Percentiles rank a stretch among this genome's conserved stretches.
Evolutionary conservation across 2,329 filamentous ascomycete genomes (phyloP).

Genomic region (Penicillium sp.): DNA sequence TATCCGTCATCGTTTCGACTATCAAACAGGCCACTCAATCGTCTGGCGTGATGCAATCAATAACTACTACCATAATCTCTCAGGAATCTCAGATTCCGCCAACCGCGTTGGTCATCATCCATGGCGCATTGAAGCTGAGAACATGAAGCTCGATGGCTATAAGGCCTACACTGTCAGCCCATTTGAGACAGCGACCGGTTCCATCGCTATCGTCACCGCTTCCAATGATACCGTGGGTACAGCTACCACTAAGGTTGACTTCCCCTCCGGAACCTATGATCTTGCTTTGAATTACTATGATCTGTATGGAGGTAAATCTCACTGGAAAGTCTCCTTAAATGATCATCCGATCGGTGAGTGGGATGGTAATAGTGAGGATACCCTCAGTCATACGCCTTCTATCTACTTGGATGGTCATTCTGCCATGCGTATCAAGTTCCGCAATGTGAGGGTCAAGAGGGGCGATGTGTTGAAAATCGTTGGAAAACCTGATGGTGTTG

Average conservation of each 20-base stretch:
- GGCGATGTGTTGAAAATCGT: slow-evolving; percentile 57
- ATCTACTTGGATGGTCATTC: slow-evolving; percentile 64
- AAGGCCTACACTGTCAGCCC: slow-evolving; percentile 53
- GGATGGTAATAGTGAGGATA: slow-evolving; percentile 60
- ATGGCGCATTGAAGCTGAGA: slow-evolving; percentile 67
- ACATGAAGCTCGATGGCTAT: slow-evolving; percentile 62
- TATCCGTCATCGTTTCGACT: slow-evolving; percentile 58
- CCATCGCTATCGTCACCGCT: slow-evolving; percentile 55
- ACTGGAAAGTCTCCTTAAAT: slow-evolving; percentile 57
- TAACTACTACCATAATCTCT: slow-evolving; percentile 62
- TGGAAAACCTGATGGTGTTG: slow-evolving; percentile 58
- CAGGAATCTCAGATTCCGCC: slow-evolving; percentile 57
- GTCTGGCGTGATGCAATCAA: slow-evolving; percentile 69
- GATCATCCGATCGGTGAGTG: slow-evolving; percentile 55
- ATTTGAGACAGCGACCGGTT: slow-evolving; percentile 59
- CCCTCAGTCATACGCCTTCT: slow-evolving; percentile 58
- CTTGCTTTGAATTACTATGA: slow-evolving; percentile 68
- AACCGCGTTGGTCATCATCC: slow-evolving; percentile 60
- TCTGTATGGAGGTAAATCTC: slow-evolving; percentile 56
- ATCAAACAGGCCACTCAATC: slow-evolving; percentile 67
- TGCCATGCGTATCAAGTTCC: slow-evolving; percentile 61
- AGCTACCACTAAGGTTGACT: slow-evolving; percentile 48
- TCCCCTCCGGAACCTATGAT: slow-evolving; percentile 57
- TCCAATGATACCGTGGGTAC: slow-evolving; percentile 53
- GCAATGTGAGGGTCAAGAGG: slow-evolving; percentile 47